Evolutionary conservation across 2,329 filamentous ascomycete genomes (phyloP).

Genomic region (Trichophyton mentagrophytes): DNA sequence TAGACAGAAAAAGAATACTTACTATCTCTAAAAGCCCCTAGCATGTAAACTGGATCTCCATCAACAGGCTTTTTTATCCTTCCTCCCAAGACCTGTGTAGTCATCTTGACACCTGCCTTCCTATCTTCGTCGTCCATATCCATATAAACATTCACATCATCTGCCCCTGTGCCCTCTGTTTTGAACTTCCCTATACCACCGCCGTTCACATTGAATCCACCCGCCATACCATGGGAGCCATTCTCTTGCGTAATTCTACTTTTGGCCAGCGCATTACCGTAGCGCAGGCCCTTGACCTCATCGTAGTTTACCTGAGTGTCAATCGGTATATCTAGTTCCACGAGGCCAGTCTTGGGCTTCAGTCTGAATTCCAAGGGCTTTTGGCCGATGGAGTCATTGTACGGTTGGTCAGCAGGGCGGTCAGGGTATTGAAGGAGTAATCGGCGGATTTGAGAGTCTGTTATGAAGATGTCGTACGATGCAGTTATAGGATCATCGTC

Average conservation of each 20-base stretch:
- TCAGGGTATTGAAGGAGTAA: conserved; percentile 77
- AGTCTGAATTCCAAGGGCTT: conserved; percentile 63
- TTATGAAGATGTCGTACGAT: conserved; percentile 77
- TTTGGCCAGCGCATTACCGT: conserved; percentile 61
- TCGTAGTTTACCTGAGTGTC: conserved; percentile 65
- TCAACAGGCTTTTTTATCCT: conserved; percentile 57
- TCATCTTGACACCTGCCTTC: conserved; percentile 45
- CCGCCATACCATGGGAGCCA: conserved; percentile 57
- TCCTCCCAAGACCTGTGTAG: conserved; percentile 74
- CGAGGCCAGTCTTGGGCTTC: conserved; percentile 68
- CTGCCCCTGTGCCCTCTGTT: conserved; percentile 6
- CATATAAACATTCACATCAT: conserved; percentile 6
- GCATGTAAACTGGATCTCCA: conserved; percentile 67
- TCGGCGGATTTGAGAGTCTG: conserved; percentile 56
- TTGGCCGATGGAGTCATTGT: conserved; percentile 43
- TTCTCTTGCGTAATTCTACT: conserved; percentile 42
- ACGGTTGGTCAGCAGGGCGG: conserved; percentile 51
- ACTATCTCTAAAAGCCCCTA: conserved; percentile 82
- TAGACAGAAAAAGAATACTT: conserved; percentile 20
- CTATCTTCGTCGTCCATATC: conserved; percentile 14
- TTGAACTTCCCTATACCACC: conserved; percentile 16
- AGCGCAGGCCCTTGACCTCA: conserved; percentile 65
- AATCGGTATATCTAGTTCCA: conserved; percentile 86
- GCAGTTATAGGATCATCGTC: conserved; percentile 54
- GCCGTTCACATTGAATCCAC: conserved; percentile 49